Conservation (phyloP, 2,329 filamentous ascomycete genomes). For the Akanthomyces lecanii region DNA sequence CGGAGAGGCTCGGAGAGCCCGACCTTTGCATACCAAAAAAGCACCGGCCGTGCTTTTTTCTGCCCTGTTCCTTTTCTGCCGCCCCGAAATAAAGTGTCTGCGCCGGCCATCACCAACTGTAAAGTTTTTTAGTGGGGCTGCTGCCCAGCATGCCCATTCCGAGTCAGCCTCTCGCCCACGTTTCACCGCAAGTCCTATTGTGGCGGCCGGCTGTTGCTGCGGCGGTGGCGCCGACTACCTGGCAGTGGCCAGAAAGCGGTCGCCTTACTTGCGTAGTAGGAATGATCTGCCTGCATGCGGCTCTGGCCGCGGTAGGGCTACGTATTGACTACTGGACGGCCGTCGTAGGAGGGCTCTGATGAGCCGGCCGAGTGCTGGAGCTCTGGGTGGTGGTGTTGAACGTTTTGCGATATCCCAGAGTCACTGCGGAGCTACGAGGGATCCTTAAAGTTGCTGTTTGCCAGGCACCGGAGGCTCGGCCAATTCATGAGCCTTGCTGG, state of each 20-base stretch:
- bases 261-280: background rate
- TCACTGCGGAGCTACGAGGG: too few species aligned
- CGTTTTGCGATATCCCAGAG: too few species aligned
- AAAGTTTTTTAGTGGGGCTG: slow-evolving; percentile 11
- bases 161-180: slow-evolving; percentile 14
- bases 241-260: background rate
- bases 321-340: too few species aligned
- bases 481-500: too few species aligned
- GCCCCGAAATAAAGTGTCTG: too few species aligned
- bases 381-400: too few species aligned
- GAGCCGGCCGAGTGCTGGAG: too few species aligned
- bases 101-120: background rate
- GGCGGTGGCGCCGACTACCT: background rate
- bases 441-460: too few species aligned
- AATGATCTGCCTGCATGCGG: background rate
- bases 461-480: too few species aligned
- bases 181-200: slow-evolving; percentile 15
- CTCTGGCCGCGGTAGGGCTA: background rate
- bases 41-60: background rate
- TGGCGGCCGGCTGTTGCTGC: background rate
- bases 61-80: background rate
- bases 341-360: too few species aligned
- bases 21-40: background rate
- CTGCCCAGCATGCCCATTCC: background rate
- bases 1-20: background rate